Evolutionary conservation across 1,139 yeast genomes (phyloP).

Genomic region (Blastobotrys persicus): DNA sequence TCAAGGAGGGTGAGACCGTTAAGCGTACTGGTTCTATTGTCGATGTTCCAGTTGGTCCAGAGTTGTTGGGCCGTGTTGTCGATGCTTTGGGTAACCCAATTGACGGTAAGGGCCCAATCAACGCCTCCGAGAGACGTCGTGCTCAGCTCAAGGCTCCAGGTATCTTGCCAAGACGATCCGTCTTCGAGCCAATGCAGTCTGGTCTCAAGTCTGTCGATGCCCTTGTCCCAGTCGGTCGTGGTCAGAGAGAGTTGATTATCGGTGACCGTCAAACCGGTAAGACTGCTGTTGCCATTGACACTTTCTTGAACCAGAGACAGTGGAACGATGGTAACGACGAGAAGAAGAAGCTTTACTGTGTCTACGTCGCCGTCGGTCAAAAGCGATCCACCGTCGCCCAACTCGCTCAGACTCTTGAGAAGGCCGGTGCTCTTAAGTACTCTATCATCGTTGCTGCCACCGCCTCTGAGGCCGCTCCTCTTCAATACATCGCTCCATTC

Average conservation of each 20-base stretch:
- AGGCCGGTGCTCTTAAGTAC: slow-evolving; percentile 96
- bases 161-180: slow-evolving; percentile 98
- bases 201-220: slow-evolving; percentile 99
- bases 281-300: slow-evolving; percentile 98
- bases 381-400: slow-evolving; percentile 99
- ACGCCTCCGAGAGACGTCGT: slow-evolving; percentile 80
- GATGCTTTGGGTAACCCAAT: slow-evolving; percentile 99
- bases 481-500: slow-evolving; percentile 99
- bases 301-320: slow-evolving; percentile 98
- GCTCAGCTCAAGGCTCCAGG: slow-evolving; percentile 99
- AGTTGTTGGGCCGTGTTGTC: slow-evolving; percentile 97
- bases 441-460: slow-evolving; percentile 98
- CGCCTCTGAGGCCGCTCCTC: slow-evolving; percentile 99
- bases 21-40: slow-evolving; percentile 99
- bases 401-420: slow-evolving; percentile 98
- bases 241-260: slow-evolving; percentile 99
- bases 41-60: slow-evolving; percentile 99
- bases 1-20: slow-evolving; percentile 99
- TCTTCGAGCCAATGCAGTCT: slow-evolving; percentile 98
- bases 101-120: slow-evolving; percentile 99
- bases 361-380: slow-evolving; percentile 99
- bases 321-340: slow-evolving; percentile 96
- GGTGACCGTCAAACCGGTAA: slow-evolving; percentile 99
- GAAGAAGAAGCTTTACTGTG: slow-evolving; percentile 98
- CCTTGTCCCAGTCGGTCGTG: slow-evolving; percentile 99